Evolutionary conservation across 148 eudicot genomes (phyloP).

Genomic region (Talinum fruticosum): DNA sequence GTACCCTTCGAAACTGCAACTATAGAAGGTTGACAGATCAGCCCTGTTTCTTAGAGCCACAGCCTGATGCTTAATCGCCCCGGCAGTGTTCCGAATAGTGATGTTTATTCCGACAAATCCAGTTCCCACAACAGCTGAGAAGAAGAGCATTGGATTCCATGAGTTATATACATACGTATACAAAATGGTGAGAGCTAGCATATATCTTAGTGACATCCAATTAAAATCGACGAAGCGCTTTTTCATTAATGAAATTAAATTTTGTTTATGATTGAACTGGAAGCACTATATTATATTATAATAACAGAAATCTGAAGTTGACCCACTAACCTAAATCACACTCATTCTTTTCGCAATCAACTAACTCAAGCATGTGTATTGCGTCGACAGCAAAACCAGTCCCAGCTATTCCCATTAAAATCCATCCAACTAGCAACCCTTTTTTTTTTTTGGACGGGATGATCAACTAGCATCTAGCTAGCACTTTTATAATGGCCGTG

Average conservation of each 20-base stretch:
- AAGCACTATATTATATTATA: background rate
- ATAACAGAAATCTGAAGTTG: background rate
- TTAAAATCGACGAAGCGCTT: no score
- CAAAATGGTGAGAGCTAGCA: background rate
- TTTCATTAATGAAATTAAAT: no score
- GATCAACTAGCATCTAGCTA: no score
- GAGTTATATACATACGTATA: background rate
- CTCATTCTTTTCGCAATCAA: background rate
- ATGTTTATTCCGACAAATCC: slow-evolving; percentile 11
- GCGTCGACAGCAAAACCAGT: background rate
- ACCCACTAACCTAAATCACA: background rate
- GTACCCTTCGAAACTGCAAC: slow-evolving; percentile 7
- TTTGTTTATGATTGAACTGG: background rate
- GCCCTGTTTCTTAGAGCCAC: slow-evolving; percentile 9
- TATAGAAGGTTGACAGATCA: slow-evolving; percentile 8
- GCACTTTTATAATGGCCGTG: no score
- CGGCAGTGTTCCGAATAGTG: slow-evolving; percentile 7
- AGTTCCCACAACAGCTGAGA: background rate
- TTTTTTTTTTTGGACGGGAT: no score
- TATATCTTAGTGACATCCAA: background rate
- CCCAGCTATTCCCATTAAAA: background rate
- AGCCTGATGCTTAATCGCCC: background rate
- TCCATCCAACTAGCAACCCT: background rate
- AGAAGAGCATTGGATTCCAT: background rate
- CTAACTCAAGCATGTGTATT: background rate